A percentile compares a stretch with the other conserved stretches of the same genome.
These are phyloP conservation scores for Lactarius hengduanensis DNA, from an alignment of 768 basidiomycete species.

Conservation along the genomic window DNA sequence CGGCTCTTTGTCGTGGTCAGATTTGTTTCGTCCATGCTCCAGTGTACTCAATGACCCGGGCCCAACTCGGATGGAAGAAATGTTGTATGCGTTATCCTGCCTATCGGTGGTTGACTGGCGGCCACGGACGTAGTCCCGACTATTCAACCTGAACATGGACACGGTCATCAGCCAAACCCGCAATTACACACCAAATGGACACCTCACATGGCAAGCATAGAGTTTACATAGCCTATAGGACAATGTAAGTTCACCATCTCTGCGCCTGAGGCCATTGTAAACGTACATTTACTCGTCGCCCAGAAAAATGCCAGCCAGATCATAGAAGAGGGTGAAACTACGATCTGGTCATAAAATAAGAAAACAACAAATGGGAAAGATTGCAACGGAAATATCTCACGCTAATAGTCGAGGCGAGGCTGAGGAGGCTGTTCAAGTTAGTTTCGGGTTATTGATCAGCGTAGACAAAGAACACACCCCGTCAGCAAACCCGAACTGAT, in stretches of 20 bases:
- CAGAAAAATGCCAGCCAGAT: slow-evolving; percentile 52
- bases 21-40: background rate
- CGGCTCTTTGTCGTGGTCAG: background rate
- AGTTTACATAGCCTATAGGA: slow-evolving; percentile 51
- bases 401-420: slow-evolving; percentile 22
- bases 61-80: background rate
- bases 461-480: slow-evolving; percentile 24
- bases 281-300: slow-evolving; percentile 50
- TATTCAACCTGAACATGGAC: slow-evolving; percentile 14
- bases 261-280: background rate
- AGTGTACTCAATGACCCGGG: no score
- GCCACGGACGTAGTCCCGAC: slow-evolving; percentile 1
- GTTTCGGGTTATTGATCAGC: background rate
- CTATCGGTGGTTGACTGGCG: background rate
- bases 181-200: no score
- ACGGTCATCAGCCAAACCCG: background rate
- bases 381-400: slow-evolving; percentile 9
- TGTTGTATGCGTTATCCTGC: background rate
- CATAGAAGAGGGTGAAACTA: slow-evolving; percentile 45
- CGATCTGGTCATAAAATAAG: slow-evolving; percentile 20
- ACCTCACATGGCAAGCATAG: slow-evolving; percentile 48
- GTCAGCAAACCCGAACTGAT: slow-evolving; percentile 33
- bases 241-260: background rate
- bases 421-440: slow-evolving; percentile 27
- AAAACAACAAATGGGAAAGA: background rate